Conservation (phyloP, 768 basidiomycete genomes). For the Serendipita sp. region DNA sequence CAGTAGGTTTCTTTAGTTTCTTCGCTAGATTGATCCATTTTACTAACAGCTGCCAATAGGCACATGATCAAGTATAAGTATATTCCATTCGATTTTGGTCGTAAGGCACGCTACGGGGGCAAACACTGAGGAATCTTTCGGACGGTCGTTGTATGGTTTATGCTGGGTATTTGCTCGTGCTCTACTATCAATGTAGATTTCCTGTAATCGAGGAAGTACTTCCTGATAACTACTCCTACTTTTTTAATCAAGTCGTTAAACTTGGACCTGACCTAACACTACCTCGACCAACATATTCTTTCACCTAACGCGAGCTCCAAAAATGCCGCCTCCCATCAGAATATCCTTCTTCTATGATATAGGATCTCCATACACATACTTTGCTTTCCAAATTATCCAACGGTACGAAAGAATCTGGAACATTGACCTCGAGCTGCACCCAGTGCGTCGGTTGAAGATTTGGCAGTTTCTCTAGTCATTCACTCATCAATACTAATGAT, state of each 20-base stretch:
- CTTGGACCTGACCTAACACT: no score
- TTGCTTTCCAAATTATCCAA: background rate
- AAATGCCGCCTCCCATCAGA: background rate
- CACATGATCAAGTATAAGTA: constrained; percentile 99
- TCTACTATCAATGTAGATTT: no score
- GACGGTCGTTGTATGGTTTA: background rate
- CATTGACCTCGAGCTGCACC: background rate
- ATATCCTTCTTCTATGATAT: constrained; percentile 1
- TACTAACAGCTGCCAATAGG: constrained; percentile 23
- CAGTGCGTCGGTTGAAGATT: background rate
- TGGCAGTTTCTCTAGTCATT: background rate
- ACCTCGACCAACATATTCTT: no score
- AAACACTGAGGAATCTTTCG: constrained; percentile 12
- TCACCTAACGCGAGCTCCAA: no score
- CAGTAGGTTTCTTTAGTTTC: constrained; percentile 40
- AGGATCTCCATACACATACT: background rate
- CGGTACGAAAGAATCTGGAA: constrained; percentile 6
- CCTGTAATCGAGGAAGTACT: no score
- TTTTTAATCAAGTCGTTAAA: no score
- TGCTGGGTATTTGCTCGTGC: no score
- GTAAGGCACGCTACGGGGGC: constrained; percentile 71
- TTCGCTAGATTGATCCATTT: constrained; percentile 8
- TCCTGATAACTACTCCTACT: no score
- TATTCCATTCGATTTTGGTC: constrained; percentile 86
- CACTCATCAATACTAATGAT: background rate